Conservation (phyloP, 2,329 filamentous ascomycete genomes). For the Fusarium nisikadoi region DNA sequence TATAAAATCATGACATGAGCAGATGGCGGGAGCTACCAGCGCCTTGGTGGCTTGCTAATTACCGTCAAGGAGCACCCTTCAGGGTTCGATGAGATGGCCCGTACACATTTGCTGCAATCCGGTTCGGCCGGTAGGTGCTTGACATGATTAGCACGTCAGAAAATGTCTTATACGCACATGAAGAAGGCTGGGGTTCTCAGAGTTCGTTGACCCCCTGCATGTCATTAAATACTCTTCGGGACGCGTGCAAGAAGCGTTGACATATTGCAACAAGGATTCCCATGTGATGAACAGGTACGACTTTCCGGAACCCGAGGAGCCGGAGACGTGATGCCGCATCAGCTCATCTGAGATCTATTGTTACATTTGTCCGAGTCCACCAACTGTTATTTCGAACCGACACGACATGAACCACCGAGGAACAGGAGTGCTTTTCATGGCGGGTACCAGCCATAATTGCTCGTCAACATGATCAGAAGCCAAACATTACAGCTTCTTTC, state of each 20-base stretch:
- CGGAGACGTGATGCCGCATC: constrained; percentile 1
- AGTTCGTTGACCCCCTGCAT: constrained; percentile 16
- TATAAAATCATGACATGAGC: constrained; percentile 28
- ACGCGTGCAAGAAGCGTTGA: constrained; percentile 9
- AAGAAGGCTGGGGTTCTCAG: not conserved
- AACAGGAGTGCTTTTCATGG: not conserved
- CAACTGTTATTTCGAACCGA: not conserved
- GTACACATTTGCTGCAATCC: constrained; percentile 17
- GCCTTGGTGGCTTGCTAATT: constrained; percentile 36
- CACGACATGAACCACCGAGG: not conserved
- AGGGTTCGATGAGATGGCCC: constrained; percentile 25
- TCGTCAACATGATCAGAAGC: constrained; percentile 9
- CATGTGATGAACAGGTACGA: constrained; percentile 21
- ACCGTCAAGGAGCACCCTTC: constrained; percentile 24
- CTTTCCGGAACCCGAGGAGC: constrained; percentile 10
- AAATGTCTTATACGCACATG: constrained; percentile 16
- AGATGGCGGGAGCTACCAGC: constrained; percentile 24
- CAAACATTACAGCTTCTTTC: constrained; percentile 12
- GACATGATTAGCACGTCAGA: constrained; percentile 15
- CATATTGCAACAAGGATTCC: constrained; percentile 28
- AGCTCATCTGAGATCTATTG: constrained; percentile 2
- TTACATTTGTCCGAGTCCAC: not conserved
- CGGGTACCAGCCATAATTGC: not conserved
- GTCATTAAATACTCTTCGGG: not conserved
- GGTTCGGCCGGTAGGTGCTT: constrained; percentile 31